Conservation (phyloP, 345 rosid species). For the Passiflora organensis region DNA sequence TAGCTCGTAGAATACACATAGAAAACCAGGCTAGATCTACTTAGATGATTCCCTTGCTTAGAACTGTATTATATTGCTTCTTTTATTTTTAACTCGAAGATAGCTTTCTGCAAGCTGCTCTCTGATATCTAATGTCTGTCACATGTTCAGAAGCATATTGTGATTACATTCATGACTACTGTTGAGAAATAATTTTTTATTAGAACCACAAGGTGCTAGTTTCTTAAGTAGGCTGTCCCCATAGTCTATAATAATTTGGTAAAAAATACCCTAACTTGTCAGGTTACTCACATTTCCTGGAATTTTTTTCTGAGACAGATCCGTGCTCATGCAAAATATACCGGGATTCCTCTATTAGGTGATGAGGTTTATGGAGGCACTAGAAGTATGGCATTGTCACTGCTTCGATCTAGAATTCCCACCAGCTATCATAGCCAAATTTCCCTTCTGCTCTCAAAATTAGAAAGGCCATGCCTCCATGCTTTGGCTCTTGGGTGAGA, state of each 20-base stretch:
- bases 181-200: no score
- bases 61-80: no score
- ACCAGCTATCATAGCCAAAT: constrained; percentile 38
- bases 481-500: constrained; percentile 78
- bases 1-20: no score
- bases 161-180: no score
- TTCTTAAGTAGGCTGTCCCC: no score
- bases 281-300: not conserved
- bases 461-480: constrained; percentile 93
- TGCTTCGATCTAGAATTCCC: constrained; percentile 52
- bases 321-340: constrained; percentile 87
- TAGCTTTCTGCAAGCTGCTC: no score
- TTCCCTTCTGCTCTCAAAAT: constrained; percentile 41
- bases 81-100: no score
- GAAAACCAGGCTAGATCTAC: no score
- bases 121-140: no score
- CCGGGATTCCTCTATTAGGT: constrained; percentile 73
- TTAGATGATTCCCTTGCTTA: no score
- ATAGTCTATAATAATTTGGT: not conserved
- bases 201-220: no score
- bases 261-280: not conserved
- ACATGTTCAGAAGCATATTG: no score
- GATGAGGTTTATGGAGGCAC: constrained; percentile 92
- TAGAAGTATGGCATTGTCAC: constrained; percentile 66
- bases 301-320: constrained; percentile 41